A percentile compares a stretch with the other conserved stretches of the same genome.
Conservation (phyloP, 345 rosid species). For the Populus alba region DNA sequence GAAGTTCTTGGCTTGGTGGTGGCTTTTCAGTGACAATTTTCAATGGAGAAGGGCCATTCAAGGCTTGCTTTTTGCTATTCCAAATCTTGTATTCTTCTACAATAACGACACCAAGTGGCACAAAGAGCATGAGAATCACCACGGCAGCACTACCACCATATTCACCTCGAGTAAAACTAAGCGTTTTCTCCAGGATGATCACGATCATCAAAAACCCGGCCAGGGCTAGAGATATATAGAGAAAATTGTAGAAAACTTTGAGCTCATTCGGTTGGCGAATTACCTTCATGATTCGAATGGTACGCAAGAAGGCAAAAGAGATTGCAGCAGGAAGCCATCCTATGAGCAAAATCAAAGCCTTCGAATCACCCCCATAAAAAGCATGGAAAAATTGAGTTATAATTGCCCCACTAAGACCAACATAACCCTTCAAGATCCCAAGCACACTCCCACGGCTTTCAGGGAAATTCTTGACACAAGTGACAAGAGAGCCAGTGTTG, state of each 20-base stretch:
- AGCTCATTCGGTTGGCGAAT: conserved; percentile 45
- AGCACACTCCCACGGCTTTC: conserved; percentile 56
- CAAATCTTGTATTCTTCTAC: conserved; percentile 48
- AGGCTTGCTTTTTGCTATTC: conserved; percentile 32
- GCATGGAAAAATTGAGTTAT: conserved; percentile 52
- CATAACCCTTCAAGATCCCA: conserved; percentile 55
- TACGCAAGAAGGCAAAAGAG: conserved; percentile 41
- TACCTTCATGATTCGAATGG: conserved; percentile 44
- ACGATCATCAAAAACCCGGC: conserved; percentile 57
- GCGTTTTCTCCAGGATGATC: conserved; percentile 40
- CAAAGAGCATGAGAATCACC: conserved; percentile 50
- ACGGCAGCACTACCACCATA: conserved; percentile 43
- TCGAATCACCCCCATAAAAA: conserved; percentile 36
- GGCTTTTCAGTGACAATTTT: conserved; percentile 30
- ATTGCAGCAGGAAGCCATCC: conserved; percentile 60
- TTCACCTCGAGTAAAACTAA: conserved; percentile 31
- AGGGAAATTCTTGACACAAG: conserved; percentile 65
- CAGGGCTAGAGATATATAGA: conserved; percentile 53
- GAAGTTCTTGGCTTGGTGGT: background rate
- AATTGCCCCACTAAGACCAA: conserved; percentile 58
- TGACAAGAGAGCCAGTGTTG: conserved; percentile 54
- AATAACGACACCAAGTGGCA: conserved; percentile 45
- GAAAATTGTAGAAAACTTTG: conserved; percentile 48
- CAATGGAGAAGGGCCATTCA: conserved; percentile 30
- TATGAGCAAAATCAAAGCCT: conserved; percentile 48